Conservation (phyloP, 768 basidiomycete genomes). For the Cystofilobasidium capitatum region DNA sequence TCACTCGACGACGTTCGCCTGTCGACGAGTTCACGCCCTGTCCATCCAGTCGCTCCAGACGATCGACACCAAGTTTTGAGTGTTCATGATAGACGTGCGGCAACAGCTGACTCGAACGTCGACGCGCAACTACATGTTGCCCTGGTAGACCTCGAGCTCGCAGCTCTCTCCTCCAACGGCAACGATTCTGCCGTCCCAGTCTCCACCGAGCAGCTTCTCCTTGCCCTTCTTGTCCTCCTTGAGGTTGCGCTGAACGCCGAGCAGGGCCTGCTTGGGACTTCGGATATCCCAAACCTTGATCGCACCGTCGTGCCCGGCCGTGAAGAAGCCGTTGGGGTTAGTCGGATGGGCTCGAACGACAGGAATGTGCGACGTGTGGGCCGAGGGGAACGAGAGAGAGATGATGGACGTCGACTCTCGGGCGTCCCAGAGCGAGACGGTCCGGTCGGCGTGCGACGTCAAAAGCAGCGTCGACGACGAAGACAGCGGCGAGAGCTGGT, state of each 20-base stretch:
- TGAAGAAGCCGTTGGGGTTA: slow-evolving; percentile 51
- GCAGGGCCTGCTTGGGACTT: slow-evolving; percentile 55
- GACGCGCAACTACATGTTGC: slow-evolving; percentile 11
- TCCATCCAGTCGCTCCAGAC: too few relatives aligned
- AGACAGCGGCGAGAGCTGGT: slow-evolving; percentile 43
- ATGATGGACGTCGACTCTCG: slow-evolving; percentile 44
- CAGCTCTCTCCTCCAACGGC: slow-evolving; percentile 44
- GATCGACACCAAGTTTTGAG: too few relatives aligned
- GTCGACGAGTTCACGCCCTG: too few relatives aligned
- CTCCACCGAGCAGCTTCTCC: slow-evolving; percentile 39
- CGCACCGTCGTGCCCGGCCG: slow-evolving; percentile 67
- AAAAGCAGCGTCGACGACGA: slow-evolving; percentile 45
- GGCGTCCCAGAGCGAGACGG: slow-evolving; percentile 60
- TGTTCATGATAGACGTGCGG: too few relatives aligned
- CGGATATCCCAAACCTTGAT: slow-evolving; percentile 70
- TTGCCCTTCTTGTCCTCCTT: slow-evolving; percentile 39
- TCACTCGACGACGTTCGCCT: too few relatives aligned
- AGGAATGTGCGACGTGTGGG: slow-evolving; percentile 50
- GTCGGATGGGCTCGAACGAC: slow-evolving; percentile 52
- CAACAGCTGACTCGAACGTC: not conserved
- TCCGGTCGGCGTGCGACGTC: slow-evolving; percentile 61
- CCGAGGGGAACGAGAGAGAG: slow-evolving; percentile 39
- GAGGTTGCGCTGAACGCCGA: slow-evolving; percentile 55
- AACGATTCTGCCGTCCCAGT: slow-evolving; percentile 44
- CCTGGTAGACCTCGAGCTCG: slow-evolving; percentile 33